Conservation (phyloP, 805 yeast species). For the Starmera quercuum region DNA sequence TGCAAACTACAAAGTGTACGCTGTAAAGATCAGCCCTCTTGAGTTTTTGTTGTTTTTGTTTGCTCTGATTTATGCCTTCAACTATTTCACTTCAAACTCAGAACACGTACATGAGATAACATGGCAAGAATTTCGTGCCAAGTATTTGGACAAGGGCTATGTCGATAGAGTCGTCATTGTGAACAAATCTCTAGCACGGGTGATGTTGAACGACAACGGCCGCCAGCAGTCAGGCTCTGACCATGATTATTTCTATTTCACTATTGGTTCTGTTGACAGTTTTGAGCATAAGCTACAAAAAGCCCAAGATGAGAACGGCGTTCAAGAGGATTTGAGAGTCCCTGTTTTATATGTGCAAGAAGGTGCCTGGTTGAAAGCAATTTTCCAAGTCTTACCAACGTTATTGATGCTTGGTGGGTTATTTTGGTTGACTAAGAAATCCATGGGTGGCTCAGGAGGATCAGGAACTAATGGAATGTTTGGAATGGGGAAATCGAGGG, state of each 20-base stretch:
- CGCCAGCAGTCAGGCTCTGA: conserved; percentile 34
- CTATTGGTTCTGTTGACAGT: conserved; percentile 81
- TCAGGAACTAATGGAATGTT: conserved; percentile 69
- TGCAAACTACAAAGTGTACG: conserved; percentile 23
- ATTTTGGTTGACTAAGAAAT: conserved; percentile 69
- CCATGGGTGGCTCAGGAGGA: conserved; percentile 34
- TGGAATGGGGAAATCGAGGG: conserved; percentile 88
- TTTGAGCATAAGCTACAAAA: conserved; percentile 75
- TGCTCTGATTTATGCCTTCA: conserved; percentile 23
- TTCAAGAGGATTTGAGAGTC: conserved; percentile 55
- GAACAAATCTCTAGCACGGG: conserved; percentile 69
- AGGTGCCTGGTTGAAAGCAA: conserved; percentile 54
- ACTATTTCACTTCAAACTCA: conserved; percentile 19
- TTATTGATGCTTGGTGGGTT: conserved; percentile 81
- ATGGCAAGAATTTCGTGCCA: conserved; percentile 84
- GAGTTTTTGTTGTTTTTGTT: conserved; percentile 25
- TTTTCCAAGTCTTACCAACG: conserved; percentile 83
- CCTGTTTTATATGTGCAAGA: conserved; percentile 78
- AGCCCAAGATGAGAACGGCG: conserved; percentile 64
- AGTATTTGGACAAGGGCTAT: conserved; percentile 66
- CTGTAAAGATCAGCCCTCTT: conserved; percentile 25
- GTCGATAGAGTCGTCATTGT: conserved; percentile 71
- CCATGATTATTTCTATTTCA: conserved; percentile 47
- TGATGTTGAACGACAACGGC: conserved; percentile 59
- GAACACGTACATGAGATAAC: conserved; percentile 53